Base-by-base conservation (phyloP, 1,284 basidiomycete species). In the Leccinum subfulvum region DNA sequence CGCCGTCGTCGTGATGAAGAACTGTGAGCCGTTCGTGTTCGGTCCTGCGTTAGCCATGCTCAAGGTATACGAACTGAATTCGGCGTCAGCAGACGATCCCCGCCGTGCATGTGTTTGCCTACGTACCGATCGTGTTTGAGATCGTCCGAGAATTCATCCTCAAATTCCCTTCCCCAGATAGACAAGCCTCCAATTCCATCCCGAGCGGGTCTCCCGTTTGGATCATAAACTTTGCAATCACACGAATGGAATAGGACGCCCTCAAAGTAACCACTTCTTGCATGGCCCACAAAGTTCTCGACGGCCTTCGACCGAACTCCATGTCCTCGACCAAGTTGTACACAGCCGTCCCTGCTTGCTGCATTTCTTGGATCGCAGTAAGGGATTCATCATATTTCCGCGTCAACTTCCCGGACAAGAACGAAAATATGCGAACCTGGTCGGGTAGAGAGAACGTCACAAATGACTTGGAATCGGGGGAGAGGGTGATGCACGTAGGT, bases 141-240 rank as follows among this genome's bases (percentile, higher is more conserved):
- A 26, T 26, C 26, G 26, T 26, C 26, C 26, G 5, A 26, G 26
- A 26, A 26, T 26, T 26, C 26, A 26, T 26, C 26, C 26, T 26
- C 26, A 26, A 26, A 26, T 6, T 26, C 1, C 26, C 26, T 26
- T 26, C 26, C 26, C 26, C 26, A 26, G 26, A 26, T 7, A 26
- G 26, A 26, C 26, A 26, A 26, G 26, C 26, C 26, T 26, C 26
- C 26, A 26, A 6, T 98, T 2, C 97, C 97, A 76, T 99, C 96
- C 16, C 95, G 4, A 97, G 79, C 1, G 97, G 97, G 72, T 99
- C 97, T 41, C 97, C 97, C 2, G 96, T 98, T 81, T 99, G 97
- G 59, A 99, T 88, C 97, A 99, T 99, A 73, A 99, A 99, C 79
- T 99, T 99, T 67, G 94, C 88, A 74, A 99, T 99, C 66, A 99